phyloP scores from a whole-genome alignment of 176 grass and related monocot genomes.

The Triticum dicoccoides region DNA sequence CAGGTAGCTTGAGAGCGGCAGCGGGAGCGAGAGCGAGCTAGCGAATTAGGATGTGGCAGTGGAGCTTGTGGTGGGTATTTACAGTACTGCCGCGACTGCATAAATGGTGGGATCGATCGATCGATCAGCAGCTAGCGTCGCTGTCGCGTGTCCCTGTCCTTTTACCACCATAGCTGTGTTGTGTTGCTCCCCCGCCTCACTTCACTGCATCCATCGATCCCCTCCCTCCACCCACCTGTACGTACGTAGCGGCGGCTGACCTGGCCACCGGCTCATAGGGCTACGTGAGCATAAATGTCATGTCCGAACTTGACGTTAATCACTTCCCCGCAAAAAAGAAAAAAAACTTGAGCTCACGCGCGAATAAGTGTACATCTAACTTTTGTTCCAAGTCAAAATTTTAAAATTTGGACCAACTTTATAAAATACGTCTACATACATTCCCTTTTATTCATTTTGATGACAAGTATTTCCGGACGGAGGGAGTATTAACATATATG shows the following conservation, averaged over 20 bases:
- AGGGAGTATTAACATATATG: too few species aligned
- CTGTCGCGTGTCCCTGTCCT: slow-evolving; percentile 39
- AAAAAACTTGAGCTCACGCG: too few species aligned
- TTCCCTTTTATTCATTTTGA: too few species aligned
- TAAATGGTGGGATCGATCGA: slow-evolving; percentile 32
- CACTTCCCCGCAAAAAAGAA: too few species aligned
- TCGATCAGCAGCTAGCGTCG: slow-evolving; percentile 13
- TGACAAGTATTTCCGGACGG: too few species aligned
- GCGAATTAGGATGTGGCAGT: slow-evolving; percentile 40
- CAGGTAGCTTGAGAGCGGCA: slow-evolving; percentile 17
- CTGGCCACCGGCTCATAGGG: neutral
- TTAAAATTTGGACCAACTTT: too few species aligned
- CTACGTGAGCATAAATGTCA: slow-evolving; percentile 1
- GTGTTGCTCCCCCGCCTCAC: slow-evolving; percentile 23
- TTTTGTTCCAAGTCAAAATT: too few species aligned
- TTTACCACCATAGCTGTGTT: slow-evolving; percentile 35
- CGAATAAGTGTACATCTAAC: too few species aligned
- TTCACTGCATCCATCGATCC: neutral
- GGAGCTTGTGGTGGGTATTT: slow-evolving; percentile 49
- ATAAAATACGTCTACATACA: too few species aligned
- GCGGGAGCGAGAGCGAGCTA: slow-evolving; percentile 11
- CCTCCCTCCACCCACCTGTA: neutral
- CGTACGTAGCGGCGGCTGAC: neutral
- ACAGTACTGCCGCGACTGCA: slow-evolving; percentile 28
- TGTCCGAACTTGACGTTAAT: neutral